These are phyloP conservation scores for Aspergillus tubingensis DNA, from an alignment of 2,329 filamentous ascomycete genomes.

Conservation along the genomic window DNA sequence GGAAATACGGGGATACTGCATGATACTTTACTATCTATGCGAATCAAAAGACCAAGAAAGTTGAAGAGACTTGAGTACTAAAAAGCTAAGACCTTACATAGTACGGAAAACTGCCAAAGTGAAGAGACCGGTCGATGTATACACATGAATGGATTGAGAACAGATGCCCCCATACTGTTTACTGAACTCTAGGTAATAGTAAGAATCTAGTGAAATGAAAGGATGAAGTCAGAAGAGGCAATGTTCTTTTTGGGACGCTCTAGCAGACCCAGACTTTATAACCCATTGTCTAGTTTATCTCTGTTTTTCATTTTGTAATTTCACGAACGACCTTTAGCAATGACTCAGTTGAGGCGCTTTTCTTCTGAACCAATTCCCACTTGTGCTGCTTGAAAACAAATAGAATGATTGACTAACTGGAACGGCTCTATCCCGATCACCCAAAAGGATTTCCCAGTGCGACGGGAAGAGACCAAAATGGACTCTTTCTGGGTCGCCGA, in stretches of 20 bases:
- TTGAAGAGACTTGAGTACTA: neutral
- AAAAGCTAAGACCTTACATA: neutral
- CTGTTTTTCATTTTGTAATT: too few species aligned
- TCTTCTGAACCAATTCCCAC: too few species aligned
- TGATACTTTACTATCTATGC: neutral
- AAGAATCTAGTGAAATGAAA: neutral
- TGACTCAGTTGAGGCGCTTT: too few species aligned
- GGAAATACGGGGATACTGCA: neutral
- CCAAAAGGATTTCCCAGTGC: neutral
- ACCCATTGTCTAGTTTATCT: too few species aligned
- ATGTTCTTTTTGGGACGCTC: neutral
- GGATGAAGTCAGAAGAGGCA: neutral
- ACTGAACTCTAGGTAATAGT: too few species aligned
- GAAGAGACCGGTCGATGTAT: slow-evolving; percentile 1
- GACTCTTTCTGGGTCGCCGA: slow-evolving; percentile 24
- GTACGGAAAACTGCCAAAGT: neutral
- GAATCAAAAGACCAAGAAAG: too few species aligned
- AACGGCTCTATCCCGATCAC: neutral
- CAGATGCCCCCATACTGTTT: neutral
- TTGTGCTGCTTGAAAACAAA: neutral
- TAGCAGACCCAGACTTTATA: too few species aligned
- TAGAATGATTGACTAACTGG: neutral
- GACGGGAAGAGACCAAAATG: neutral
- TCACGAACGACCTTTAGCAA: too few species aligned
- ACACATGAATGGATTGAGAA: neutral